Evolutionary conservation across 306 rosid genomes (phyloP), one percentile per base, ranked within the genome.

Genomic region (Gillenia trifoliata): DNA sequence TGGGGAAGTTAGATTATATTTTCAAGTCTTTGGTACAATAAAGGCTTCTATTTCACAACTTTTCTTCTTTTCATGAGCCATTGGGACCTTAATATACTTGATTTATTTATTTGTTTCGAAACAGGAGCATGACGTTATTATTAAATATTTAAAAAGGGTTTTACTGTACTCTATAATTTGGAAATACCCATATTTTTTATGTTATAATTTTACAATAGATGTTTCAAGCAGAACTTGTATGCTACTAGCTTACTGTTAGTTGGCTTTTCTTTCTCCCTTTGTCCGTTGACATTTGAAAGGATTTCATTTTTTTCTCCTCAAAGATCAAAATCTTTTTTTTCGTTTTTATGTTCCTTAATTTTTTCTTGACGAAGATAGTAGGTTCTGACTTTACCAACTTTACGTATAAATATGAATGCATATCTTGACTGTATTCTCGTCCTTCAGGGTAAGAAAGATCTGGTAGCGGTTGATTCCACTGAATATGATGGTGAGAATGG

Each of bases 361-460:
- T 64, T 17, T 41, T 71, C 11, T 29, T 10, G 26, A 4, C 1
- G 40, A 49, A 59, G 40, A 16, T 16, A 8, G 12, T 11, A 52
- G 59, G 23, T 62, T 62, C n/a, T 68, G 36, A 68, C 62, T 50
- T 17, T n/a, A 5, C 6, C n/a, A 75, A 56, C 28, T 56, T 36
- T 25, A 28, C 20, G 26, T 43, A 29, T 17, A 12, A 19, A 23
- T 36, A 2, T 19, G 56, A 36, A 52, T 26, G 63, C 13, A 33
- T 43, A 19, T 63, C 31, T 72, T 76, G 80, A n/a, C 66, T 57
- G 36, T 61, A 57, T 73, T 45, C 23, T 31, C 15, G 26, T 56
- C 33, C 62, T 70, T 75, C 86, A 94, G 99, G 97, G 95, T 75
- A 94, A 94, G 88, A 94, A 92, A 55, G 99, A 89, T 80, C 84